A percentile compares a stretch with the other conserved stretches of the same genome.
These are phyloP conservation scores for Sordariomycetes sp. DNA, from an alignment of 2,329 filamentous ascomycete genomes.

Conservation along the genomic window DNA sequence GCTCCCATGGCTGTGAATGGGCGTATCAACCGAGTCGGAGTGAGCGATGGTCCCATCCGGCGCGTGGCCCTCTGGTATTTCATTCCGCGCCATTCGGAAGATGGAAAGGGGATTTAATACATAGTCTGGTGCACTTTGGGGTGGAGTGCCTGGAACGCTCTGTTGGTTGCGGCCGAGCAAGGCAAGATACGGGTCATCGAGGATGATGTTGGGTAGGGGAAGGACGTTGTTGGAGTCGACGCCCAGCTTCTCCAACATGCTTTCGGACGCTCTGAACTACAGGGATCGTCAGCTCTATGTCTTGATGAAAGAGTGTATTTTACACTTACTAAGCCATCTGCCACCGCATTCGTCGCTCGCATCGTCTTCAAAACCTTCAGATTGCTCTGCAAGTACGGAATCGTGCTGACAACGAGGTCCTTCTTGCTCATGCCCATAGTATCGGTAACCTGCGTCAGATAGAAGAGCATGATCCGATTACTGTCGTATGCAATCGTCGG, in stretches of 20 bases:
- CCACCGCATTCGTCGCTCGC: conserved; percentile 7
- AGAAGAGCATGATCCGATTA: conserved; percentile 9
- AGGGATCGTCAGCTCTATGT: too few species aligned
- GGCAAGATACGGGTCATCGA: conserved; percentile 2
- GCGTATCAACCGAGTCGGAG: neutral
- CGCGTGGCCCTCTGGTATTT: conserved; percentile 3
- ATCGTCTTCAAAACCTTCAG: conserved; percentile 7
- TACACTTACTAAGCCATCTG: conserved; percentile 7
- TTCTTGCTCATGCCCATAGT: conserved; percentile 3
- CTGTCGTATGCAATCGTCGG: conserved; percentile 9
- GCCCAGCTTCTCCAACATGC: conserved; percentile 8
- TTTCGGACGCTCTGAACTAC: conserved; percentile 7
- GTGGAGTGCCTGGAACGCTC: neutral
- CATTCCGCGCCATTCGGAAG: conserved; percentile 6
- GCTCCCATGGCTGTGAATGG: neutral
- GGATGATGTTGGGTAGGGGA: conserved; percentile 7
- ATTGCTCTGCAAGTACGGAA: conserved; percentile 8
- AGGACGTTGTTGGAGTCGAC: conserved; percentile 5
- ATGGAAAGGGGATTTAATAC: conserved; percentile 5
- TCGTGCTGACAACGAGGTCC: conserved; percentile 7
- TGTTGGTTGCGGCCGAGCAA: neutral
- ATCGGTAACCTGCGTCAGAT: conserved; percentile 6
- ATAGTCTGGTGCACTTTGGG: conserved; percentile 5
- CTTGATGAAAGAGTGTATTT: neutral
- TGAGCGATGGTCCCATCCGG: neutral